Evolutionary conservation across 78 protist genomes (phyloP).

Genomic region (Polysphondylium violaceum): DNA sequence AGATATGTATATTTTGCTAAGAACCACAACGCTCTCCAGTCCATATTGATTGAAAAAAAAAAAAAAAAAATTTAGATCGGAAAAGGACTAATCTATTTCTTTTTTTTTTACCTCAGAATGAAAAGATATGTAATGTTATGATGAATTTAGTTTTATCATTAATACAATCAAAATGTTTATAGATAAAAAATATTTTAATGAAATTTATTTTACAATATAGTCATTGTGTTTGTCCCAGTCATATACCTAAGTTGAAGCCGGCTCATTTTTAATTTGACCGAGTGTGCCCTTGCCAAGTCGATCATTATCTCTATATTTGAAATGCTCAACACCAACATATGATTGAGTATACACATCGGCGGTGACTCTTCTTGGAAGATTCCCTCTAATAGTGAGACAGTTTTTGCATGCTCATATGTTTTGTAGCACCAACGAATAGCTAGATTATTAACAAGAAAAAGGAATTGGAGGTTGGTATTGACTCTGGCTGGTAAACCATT

Average conservation of each 20-base stretch:
- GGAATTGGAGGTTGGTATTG: not conserved
- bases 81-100: no score
- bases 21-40: no score
- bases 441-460: not conserved
- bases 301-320: not conserved
- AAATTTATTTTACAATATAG: not conserved
- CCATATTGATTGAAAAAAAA: no score
- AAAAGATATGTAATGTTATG: no score
- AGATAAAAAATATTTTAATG: no score
- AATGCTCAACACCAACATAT: not conserved
- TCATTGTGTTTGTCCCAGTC: not conserved
- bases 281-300: not conserved
- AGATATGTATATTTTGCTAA: no score
- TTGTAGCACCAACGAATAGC: not conserved
- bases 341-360: not conserved
- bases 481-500: not conserved
- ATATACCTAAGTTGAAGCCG: not conserved
- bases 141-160: no score
- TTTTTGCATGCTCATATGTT: not conserved
- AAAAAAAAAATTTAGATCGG: no score
- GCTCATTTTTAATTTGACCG: not conserved
- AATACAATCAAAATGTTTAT: no score
- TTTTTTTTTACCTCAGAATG: no score
- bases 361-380: not conserved
- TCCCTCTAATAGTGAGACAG: not conserved